Percentiles rank a stretch among this genome's conserved stretches.
Conservation (phyloP, 1,284 basidiomycete species). For the Tremellales sp. region DNA sequence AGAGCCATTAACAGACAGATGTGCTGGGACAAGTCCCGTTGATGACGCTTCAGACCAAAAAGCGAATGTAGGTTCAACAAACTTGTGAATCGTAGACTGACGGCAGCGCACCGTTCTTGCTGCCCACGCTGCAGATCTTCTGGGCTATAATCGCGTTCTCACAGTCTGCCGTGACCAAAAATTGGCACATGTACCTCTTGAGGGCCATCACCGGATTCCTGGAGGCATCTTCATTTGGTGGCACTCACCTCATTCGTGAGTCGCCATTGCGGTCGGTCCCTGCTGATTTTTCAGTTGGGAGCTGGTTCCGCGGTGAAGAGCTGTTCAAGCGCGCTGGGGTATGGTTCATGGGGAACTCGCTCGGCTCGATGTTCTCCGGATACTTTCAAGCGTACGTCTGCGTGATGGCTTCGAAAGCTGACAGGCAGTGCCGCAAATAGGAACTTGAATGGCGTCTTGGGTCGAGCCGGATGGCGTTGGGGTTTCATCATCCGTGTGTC, state of each 20-base stretch:
- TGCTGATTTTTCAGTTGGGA: constrained; percentile 1
- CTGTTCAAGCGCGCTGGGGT: constrained; percentile 39
- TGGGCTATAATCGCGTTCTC: constrained; percentile 22
- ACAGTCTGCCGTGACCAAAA: constrained; percentile 2
- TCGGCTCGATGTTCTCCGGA: constrained; percentile 36
- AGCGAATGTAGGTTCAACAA: constrained; percentile 9
- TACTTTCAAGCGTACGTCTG: constrained; percentile 24
- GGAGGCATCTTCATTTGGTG: constrained; percentile 25
- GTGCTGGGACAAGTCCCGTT: constrained; percentile 31
- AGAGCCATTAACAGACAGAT: too few species aligned
- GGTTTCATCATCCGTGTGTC: constrained; percentile 34
- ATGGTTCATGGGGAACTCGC: constrained; percentile 33
- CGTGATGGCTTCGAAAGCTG: neutral
- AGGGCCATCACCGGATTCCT: constrained; percentile 25
- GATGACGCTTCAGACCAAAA: constrained; percentile 20
- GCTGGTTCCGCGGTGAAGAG: constrained; percentile 40
- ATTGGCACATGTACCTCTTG: constrained; percentile 17
- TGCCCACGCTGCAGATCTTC: constrained; percentile 20
- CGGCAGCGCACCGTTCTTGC: constrained; percentile 21
- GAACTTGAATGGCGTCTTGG: constrained; percentile 31
- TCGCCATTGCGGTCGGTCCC: neutral
- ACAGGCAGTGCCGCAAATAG: constrained; percentile 27
- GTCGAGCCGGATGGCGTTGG: constrained; percentile 37
- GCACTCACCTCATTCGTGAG: constrained; percentile 23
- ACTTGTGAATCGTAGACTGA: neutral